Evolutionary conservation across 1,284 basidiomycete species (phyloP).

Genomic region (Irpex rosettiformis): DNA sequence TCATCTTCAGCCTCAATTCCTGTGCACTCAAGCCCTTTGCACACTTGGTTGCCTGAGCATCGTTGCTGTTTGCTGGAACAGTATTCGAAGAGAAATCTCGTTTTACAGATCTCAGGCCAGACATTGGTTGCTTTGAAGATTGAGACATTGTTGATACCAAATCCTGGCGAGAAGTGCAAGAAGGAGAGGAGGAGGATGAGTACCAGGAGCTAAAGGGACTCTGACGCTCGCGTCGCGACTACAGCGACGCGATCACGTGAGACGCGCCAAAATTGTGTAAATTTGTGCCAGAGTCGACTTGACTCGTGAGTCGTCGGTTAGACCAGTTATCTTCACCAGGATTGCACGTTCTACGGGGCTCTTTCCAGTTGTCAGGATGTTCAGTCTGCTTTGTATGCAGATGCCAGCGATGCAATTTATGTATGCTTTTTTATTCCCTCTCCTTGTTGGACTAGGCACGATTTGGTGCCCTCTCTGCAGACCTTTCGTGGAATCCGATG

Average conservation of each 20-base stretch:
- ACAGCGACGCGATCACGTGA: slow-evolving; percentile 1
- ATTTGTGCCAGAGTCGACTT: background rate
- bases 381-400: too few species aligned
- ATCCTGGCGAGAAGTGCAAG: background rate
- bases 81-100: slow-evolving; percentile 30
- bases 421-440: too few species aligned
- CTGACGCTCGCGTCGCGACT: background rate
- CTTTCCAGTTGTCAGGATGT: too few species aligned
- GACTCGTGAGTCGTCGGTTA: background rate
- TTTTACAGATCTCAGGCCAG: slow-evolving; percentile 27
- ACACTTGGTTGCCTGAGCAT: slow-evolving; percentile 8
- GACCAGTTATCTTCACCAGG: background rate
- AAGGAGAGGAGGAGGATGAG: background rate
- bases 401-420: too few species aligned
- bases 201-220: background rate
- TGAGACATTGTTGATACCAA: slow-evolving; percentile 10
- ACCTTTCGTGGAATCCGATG: too few species aligned
- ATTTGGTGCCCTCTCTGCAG: too few species aligned
- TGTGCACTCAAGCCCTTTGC: slow-evolving; percentile 18
- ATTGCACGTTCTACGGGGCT: too few species aligned
- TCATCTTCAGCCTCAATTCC: slow-evolving; percentile 48
- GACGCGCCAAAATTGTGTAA: background rate
- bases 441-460: too few species aligned
- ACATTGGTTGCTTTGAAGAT: slow-evolving; percentile 25
- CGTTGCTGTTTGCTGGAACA: slow-evolving; percentile 13